phyloP scores from a whole-genome alignment of 495 filamentous ascomycete species.

The Lepidopterella palustris region DNA sequence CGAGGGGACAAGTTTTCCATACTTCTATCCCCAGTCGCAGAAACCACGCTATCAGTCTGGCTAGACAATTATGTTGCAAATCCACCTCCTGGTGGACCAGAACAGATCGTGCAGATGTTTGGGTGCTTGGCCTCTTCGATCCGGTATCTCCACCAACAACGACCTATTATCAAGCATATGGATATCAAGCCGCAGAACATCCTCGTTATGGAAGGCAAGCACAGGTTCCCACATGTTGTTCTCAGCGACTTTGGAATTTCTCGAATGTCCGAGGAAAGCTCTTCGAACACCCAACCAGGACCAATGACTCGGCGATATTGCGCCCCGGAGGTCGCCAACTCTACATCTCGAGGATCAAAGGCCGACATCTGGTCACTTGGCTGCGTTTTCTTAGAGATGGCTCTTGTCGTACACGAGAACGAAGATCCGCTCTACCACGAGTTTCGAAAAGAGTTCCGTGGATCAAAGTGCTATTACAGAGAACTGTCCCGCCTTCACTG shows the following conservation, averaged over 20 bases:
- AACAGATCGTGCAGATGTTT: conserved; percentile 20
- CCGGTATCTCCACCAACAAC: conserved; percentile 25
- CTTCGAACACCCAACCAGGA: neutral
- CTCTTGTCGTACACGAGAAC: conserved; percentile 4
- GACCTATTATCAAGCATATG: conserved; percentile 24
- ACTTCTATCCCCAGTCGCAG: conserved; percentile 26
- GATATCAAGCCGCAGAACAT: conserved; percentile 33
- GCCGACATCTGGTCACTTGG: conserved; percentile 29
- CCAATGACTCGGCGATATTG: conserved; percentile 26
- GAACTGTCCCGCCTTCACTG: conserved; percentile 13
- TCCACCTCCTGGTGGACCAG: conserved; percentile 2
- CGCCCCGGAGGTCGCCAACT: conserved; percentile 20
- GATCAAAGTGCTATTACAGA: conserved; percentile 23
- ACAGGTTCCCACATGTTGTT: conserved; percentile 15
- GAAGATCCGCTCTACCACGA: conserved; percentile 9
- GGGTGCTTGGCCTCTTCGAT: conserved; percentile 24
- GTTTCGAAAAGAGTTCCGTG: conserved; percentile 19
- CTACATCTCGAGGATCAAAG: conserved; percentile 11
- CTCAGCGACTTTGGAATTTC: conserved; percentile 30
- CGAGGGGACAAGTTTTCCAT: conserved; percentile 26
- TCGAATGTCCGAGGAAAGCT: neutral
- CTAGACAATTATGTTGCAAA: conserved; percentile 5
- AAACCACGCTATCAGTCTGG: conserved; percentile 23
- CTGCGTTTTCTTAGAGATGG: conserved; percentile 30
- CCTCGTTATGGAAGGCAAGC: conserved; percentile 22